Evolutionary conservation across 257 asterid genomes (phyloP), one percentile per base, ranked within the genome.

Genomic region (Scutellaria galericulata): DNA sequence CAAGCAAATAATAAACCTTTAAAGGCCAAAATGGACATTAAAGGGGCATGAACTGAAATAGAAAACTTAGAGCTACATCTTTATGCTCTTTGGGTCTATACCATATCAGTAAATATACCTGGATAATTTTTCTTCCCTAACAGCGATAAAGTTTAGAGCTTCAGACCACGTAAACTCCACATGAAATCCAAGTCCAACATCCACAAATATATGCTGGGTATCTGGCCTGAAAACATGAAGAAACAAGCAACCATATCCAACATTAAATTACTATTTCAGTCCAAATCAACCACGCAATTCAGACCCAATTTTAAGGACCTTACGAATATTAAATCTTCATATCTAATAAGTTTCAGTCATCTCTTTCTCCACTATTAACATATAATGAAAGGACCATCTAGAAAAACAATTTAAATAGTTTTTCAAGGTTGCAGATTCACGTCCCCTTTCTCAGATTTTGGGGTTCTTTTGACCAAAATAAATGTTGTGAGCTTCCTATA

Each of bases 151-250:
- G 20, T 73, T 74, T 68, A 91, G 79, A 75, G 98, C 98, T 86
- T 93, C 98, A 46, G 92, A 80, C 97, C 97, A 90, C 35, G 96
- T 87, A 72, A 93, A 91, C 76, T 90, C 97, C 79, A 91, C 97
- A 47, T 86, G 90, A 77, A 93, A 93, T 71, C 96, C 97, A 58
- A 89, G 94, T 55, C 98, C 96, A 35, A 87, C 88, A 64, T 93
- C 98, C 45, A 93, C 97, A 71, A 89, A 90, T 80, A 91, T 83
- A 80, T 27, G 89, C 37, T 78, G 85, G 13, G 96, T 90, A 77
- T 92, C 89, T 61, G 95, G 96, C 82, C 97, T 92, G 85, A 70
- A 79, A 66, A 65, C 8, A 58, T 10, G 77, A 13, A 67, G 60
- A 70, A 59, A 39, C 37, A 48, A 61, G 44, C 50, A 59, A 27